Evolutionary conservation across 2,329 filamentous ascomycete genomes (phyloP), one percentile per base, ranked within the genome.

Genomic region (Fusarium duplospermum): DNA sequence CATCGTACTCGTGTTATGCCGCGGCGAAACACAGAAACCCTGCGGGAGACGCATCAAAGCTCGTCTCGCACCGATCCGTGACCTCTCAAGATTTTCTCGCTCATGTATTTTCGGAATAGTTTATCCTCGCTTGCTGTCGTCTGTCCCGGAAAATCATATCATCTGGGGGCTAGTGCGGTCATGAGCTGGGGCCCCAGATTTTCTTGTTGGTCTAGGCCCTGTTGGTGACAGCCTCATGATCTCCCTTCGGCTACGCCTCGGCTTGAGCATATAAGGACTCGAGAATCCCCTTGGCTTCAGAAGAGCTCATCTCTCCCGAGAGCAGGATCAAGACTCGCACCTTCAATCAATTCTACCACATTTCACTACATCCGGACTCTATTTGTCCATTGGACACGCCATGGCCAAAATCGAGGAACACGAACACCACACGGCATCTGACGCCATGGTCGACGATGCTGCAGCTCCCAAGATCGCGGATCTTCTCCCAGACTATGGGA

Each of bases 161-260:
- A 58, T 58, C 54, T 35, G 54, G 31, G 54, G 54, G 20, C 24
- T 58, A 58, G 54, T 22, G 22, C 3, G 33, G 54, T 24, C 20
- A 31, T 33, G 54, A 36, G 54, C 54, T 58, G 54, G 54, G 54
- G 54, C 54, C 54, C 54, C 54, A 58, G 54, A 38, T 58, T 58
- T 36, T 22, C 22, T 11, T 22, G 4, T 16, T 36, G 3, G 54
- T n/a, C 54, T 38, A 13, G 9, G 54, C n/a, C 38, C 20, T 4
- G 40, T 16, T 60, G 36, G 27, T 33, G 36, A 22, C 20, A 27
- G 57, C 36, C 57, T 60, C 57, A 60, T 42, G 57, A 60, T 36
- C 35, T 42, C 22, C 20, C 6, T 22, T 45, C 20, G 22, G 14
- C 2, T 29, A 31, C 57, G 14, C 31, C 24, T 33, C 22, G 24